Base-by-base conservation (phyloP, 495 filamentous ascomycete species). In the Penicillium robsamsonii region DNA sequence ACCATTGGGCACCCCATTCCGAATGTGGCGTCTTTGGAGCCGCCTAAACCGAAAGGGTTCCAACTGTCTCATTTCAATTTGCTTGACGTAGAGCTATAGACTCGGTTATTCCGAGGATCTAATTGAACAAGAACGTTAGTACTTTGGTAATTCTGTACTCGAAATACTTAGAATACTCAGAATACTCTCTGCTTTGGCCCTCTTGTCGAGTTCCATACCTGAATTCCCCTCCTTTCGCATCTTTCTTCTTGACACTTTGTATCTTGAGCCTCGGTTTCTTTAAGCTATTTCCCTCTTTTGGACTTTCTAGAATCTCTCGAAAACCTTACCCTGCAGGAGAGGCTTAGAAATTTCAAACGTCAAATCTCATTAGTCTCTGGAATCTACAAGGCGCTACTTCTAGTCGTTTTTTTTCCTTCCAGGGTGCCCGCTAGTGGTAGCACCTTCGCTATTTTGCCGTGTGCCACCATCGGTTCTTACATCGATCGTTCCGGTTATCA, bases 361-460 rank as follows among this genome's bases (percentile, higher is more conserved):
- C 37, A 38, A 45, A 20, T n/a, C 18, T n/a, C 20, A 40, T 18
- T 48, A 50, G 47, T 61, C 37, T 47, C 50, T 47, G 54, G 56
- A 55, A 64, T 69, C 64, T 67, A 61, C 51, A 57, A 61, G 57
- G 53, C 61, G 62, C 62, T 65, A 63, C 62, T 60, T 53, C 58
- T 66, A 58, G 60, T 63, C 56, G 63, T 61, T 49, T 46, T 51
- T 64, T 55, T 48, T 54, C 60, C 50, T 60, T 53, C 56, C 53
- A 35, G 22, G 25, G 37, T 61, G 59, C 58, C 57, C 40, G 47
- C 63, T 63, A 69, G 65, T 65, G 62, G 46, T 59, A 61, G 60
- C 43, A 44, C 50, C 52, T 61, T 61, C 62, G 61, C 56, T 61
- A 54, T 48, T 47, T 69, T 61, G 53, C 55, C 62, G 60, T 56